Base-by-base conservation (phyloP, 352 stramenopile species). In the Peronospora farinosa region DNA sequence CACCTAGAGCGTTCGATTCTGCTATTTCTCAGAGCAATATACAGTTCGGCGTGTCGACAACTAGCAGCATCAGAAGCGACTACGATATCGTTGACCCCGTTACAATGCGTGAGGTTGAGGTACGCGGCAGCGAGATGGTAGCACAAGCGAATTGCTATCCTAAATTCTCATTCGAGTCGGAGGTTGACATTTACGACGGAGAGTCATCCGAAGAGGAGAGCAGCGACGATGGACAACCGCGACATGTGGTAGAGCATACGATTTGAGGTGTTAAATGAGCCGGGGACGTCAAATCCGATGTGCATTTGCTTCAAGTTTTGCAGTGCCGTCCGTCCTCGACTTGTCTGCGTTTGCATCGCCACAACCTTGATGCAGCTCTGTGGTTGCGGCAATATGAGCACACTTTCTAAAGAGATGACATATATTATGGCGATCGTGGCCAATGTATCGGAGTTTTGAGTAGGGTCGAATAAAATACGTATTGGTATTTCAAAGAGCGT, bases 41-140 rank as follows among this genome's bases (percentile, higher is more conserved):
- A 16, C 47, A 50, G 9, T 60, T 64, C 27, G 57, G 30, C 2
- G 39, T 32, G 5, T 72, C 72, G 41, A 51, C 54, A 36, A 54
- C 68, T 42, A 66, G 68, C 45, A 67, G 68, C 51, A 76, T 61
- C 47, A 44, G 51, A 4, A 78, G 83, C 48, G 75, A 89, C 52
- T 90, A 81, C 40, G 78, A 90, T 40, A 90, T 90, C 27, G 76
- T 90, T 0, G 74, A 81, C 49, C 72, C 74, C 1, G 65, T 63
- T 19, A 78, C 67, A 33, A 68, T 90, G 45, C 63, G 44, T 2
- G 74, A 80, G 6, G 70, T 65, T 21, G 75, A 86, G 35, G 61
- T 63, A n/a, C 74, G 78, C 40, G 79, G 77, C 55, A 90, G 76
- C 5, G 78, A 90, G 64, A 72, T 74, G 57, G 31, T 87, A 12